Evolutionary conservation across 495 filamentous ascomycete genomes (phyloP), one percentile per base, ranked within the genome.

Genomic region (Lepidopterella palustris): DNA sequence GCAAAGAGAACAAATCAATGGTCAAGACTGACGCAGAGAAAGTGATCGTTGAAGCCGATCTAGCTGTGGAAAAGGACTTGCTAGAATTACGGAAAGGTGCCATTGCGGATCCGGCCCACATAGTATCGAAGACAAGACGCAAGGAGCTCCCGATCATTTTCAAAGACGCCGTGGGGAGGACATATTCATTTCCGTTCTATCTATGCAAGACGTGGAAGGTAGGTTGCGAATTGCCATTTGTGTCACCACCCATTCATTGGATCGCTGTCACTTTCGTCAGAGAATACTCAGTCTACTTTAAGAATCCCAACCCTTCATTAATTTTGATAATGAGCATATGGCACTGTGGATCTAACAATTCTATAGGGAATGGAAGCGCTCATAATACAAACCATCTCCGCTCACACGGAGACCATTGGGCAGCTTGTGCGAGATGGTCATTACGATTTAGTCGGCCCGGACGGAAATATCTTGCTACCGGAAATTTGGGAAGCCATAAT

Each of bases 151-250:
- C 79, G 4, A 76, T 93, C 71, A 85, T 85, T 61, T 91, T 93
- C 73, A 89, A 89, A 70, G 89, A 93, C 71, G 89, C 88, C n/a
- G 82, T 92, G 27, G 87, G 87, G 26, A 79, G 88, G 47, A 91
- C 90, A 70, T 93, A 90, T 66, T 88, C 80, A 70, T 91, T 93
- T 60, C 88, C 88, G 2, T 92, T 81, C 57, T 80, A 89, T 58
- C 60, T 90, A 25, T 91, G 87, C 70, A 81, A 81, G 52, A 88
- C 84, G 0, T 93, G 87, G 88, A 74, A 81, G 78, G 88, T 89
- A 81, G 61, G 83, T 78, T 42, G 26, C 45, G 8, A 8, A 52
- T 35, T 35, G 6, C 31, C 15, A 35, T 15, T 35, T 6, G 31
- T 35, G 6, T 15, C 31, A 35, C 31, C 31, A 3, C 18, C 3